phyloP scores from a whole-genome alignment of 768 basidiomycete species.

The Hemileccinum impolitum region DNA sequence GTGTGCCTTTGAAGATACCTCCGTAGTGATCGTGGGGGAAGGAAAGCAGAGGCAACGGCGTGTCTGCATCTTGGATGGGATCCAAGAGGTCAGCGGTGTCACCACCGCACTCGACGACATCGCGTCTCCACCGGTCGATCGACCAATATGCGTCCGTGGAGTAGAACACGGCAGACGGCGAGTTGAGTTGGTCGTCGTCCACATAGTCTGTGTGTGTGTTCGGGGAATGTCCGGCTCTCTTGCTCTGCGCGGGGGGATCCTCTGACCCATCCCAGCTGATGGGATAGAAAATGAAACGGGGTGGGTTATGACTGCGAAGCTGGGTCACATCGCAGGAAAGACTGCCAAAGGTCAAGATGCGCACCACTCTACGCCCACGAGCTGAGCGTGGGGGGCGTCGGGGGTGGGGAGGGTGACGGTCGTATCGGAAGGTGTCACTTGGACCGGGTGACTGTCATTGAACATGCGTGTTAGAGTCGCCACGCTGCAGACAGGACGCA shows the following conservation, averaged over 20 bases:
- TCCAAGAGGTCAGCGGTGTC: constrained; percentile 12
- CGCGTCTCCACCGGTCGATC: constrained; percentile 23
- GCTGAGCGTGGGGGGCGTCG: constrained; percentile 16
- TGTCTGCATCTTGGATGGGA: constrained; percentile 14
- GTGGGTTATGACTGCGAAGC: constrained; percentile 13
- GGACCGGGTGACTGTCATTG: background rate
- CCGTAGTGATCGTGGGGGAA: constrained; percentile 1
- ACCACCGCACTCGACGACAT: constrained; percentile 9
- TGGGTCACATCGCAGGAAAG: background rate
- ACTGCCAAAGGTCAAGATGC: background rate
- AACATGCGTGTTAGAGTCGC: background rate
- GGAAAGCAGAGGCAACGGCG: constrained; percentile 9
- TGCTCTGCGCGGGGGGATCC: constrained; percentile 25
- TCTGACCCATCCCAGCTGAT: constrained; percentile 24
- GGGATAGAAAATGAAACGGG: constrained; percentile 26
- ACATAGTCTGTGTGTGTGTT: background rate
- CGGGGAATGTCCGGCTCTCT: background rate
- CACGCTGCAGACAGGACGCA: background rate
- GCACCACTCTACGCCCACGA: constrained; percentile 16
- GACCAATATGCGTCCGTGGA: constrained; percentile 20
- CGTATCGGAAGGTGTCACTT: constrained; percentile 19
- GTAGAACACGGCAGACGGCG: constrained; percentile 17
- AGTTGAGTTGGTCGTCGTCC: constrained; percentile 38
- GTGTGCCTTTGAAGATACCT: background rate
- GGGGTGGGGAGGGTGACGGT: constrained; percentile 31